phyloP scores from a whole-genome alignment of 768 basidiomycete species.

The Lanmaoa pseudosensibilis region DNA sequence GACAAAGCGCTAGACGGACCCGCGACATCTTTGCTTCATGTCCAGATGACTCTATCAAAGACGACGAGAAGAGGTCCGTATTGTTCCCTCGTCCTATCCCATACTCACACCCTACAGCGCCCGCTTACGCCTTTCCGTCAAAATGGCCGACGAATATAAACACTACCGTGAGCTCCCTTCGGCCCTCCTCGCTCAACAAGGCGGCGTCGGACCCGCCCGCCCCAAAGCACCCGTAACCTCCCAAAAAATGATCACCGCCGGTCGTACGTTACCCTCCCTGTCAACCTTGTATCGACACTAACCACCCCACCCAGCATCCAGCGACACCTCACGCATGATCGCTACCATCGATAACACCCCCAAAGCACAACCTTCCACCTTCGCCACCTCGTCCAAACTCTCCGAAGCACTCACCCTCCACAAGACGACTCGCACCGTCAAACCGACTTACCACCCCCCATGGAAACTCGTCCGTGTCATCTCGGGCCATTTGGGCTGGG shows the following conservation, averaged over 20 bases:
- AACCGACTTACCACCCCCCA: slow-evolving; percentile 92
- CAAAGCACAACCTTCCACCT: slow-evolving; percentile 64
- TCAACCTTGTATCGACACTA: slow-evolving; percentile 1
- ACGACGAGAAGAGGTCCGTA: slow-evolving; percentile 71
- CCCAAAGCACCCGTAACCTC: slow-evolving; percentile 42
- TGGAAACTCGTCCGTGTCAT: slow-evolving; percentile 98
- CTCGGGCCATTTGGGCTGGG: slow-evolving; percentile 98
- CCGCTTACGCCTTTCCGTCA: slow-evolving; percentile 74
- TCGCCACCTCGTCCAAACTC: slow-evolving; percentile 61
- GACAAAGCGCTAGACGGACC: slow-evolving; percentile 67
- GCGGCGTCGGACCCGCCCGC: slow-evolving; percentile 74
- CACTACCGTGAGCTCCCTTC: slow-evolving; percentile 84
- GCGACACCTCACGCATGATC: slow-evolving; percentile 65
- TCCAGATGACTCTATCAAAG: slow-evolving; percentile 56
- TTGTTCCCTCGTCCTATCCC: not conserved
- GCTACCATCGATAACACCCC: slow-evolving; percentile 76
- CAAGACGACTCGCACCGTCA: slow-evolving; percentile 91
- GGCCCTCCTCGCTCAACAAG: slow-evolving; percentile 77
- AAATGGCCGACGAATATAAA: slow-evolving; percentile 87
- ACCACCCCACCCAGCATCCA: slow-evolving; percentile 25
- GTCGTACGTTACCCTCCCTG: slow-evolving; percentile 44
- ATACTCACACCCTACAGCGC: slow-evolving; percentile 35
- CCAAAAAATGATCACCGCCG: slow-evolving; percentile 71
- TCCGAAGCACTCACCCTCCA: slow-evolving; percentile 90
- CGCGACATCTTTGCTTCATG: slow-evolving; percentile 67